Conservation (phyloP, 2,329 filamentous ascomycete species). For the Fusarium pseudoanthophilum region DNA sequence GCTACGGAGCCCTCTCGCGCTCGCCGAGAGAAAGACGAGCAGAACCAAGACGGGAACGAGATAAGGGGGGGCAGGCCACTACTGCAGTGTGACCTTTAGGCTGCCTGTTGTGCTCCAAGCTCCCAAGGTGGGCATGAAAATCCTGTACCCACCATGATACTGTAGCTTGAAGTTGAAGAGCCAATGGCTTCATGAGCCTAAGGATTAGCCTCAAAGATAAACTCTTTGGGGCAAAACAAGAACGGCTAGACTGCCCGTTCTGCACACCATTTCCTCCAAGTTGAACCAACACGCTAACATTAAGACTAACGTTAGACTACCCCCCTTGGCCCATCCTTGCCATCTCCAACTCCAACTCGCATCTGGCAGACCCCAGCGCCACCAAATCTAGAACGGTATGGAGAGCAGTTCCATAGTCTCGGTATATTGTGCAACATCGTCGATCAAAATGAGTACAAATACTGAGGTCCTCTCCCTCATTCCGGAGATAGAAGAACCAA, state of each 20-base stretch:
- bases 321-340: slow-evolving; percentile 15
- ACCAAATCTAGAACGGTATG: slow-evolving; percentile 36
- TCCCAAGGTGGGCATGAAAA: slow-evolving; percentile 24
- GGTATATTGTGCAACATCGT: slow-evolving; percentile 8
- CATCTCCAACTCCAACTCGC: slow-evolving; percentile 13
- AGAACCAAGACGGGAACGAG: slow-evolving; percentile 28
- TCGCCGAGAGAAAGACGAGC: slow-evolving; percentile 24
- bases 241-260: slow-evolving; percentile 33
- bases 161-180: background rate
- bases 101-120: background rate
- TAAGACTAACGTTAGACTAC: background rate
- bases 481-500: slow-evolving; percentile 26
- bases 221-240: slow-evolving; percentile 21
- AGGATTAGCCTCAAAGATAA: slow-evolving; percentile 24
- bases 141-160: slow-evolving; percentile 30
- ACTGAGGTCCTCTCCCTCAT: slow-evolving; percentile 11
- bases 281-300: background rate
- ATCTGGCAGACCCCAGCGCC: slow-evolving; percentile 14
- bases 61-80: slow-evolving; percentile 24
- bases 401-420: slow-evolving; percentile 7
- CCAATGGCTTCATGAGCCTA: slow-evolving; percentile 10
- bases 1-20: slow-evolving; percentile 17
- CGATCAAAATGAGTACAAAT: slow-evolving; percentile 34
- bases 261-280: slow-evolving; percentile 31
- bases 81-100: slow-evolving; percentile 3